Base-by-base conservation (phyloP, 1,284 basidiomycete species). In the Malassezia globosa region DNA sequence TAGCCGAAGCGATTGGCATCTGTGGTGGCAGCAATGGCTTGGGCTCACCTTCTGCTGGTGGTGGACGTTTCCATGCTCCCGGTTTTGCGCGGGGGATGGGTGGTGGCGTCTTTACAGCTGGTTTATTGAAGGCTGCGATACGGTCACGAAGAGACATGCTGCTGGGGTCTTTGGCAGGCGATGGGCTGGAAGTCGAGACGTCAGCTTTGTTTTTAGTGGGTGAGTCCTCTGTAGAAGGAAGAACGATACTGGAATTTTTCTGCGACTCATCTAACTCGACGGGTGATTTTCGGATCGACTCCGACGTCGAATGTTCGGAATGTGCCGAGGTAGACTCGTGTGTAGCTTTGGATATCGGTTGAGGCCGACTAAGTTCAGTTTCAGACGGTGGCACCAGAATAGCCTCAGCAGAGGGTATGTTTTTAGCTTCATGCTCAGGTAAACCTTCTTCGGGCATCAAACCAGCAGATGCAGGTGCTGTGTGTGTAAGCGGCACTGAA, bases 101-200 rank as follows among this genome's bases (percentile, higher is more conserved):
- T 14, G 66, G 67, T 22, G 66, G 57, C 2, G 37, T 35, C 11
- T 63, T 58, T 21, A 37, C 46, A 4, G 46, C 55, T 0, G 64
- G 60, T 45, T 69, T 66, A 52, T 70, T 69, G 56, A 70, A 70
- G 10, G 67, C 66, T 4, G 67, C 67, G 19, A 70, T 61, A 14
- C 67, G 59, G n/a, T 69, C 66, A 13, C 61, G 58, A 38, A 66
- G 58, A 4, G 64, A 63, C 46, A 64, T 51, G 36, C 56, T 62
- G 63, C 52, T 67, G 58, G 33, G 64, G 5, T 36, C 55, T 31
- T 34, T 35, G 3, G 25, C 27, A 10, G 35, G 19, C 29, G 8
- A 8, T 31, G 29, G n/a, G 29, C 10, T 31, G 8, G 29, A 10
- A 31, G 29, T 10, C 29, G 29, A n/a, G n/a, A n/a, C n/a, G n/a